These are phyloP conservation scores for Populus deltoides DNA, from an alignment of 345 rosid species.

Conservation along the genomic window DNA sequence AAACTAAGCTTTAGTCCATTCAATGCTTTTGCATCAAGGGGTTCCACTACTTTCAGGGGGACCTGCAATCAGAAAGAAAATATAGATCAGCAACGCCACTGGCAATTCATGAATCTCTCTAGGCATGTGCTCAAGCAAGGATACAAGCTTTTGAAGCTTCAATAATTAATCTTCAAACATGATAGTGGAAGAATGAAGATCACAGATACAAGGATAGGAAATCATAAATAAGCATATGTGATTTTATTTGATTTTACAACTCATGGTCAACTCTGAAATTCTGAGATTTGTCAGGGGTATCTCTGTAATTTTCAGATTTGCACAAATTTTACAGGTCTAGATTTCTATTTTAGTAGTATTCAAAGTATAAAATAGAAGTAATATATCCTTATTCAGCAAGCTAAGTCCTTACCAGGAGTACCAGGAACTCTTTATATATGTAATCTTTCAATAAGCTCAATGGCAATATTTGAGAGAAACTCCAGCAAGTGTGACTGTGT, in stretches of 20 bases:
- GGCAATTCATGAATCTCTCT: not conserved
- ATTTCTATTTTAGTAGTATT: not conserved
- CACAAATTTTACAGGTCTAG: not conserved
- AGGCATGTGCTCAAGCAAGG: not conserved
- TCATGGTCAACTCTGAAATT: not conserved
- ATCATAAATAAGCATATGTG: not conserved
- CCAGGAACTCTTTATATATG: not conserved
- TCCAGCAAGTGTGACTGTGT: not conserved
- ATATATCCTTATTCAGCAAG: not conserved
- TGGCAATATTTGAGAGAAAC: not conserved
- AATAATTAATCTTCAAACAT: constrained; percentile 1
- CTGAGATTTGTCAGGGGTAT: not conserved
- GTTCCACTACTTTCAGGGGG: constrained; percentile 59
- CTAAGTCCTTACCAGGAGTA: not conserved
- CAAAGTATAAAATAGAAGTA: not conserved
- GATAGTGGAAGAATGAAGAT: not conserved
- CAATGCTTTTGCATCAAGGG: constrained; percentile 48
- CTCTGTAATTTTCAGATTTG: not conserved
- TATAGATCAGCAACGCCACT: constrained; percentile 5
- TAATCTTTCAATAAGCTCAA: not conserved
- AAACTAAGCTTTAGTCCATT: constrained; percentile 59
- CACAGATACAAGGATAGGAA: not conserved
- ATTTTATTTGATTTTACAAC: not conserved
- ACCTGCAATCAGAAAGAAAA: constrained; percentile 46
- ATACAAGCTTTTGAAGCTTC: not conserved